Conservation (phyloP, 495 filamentous ascomycete genomes). For the Entonaema liquescens region DNA sequence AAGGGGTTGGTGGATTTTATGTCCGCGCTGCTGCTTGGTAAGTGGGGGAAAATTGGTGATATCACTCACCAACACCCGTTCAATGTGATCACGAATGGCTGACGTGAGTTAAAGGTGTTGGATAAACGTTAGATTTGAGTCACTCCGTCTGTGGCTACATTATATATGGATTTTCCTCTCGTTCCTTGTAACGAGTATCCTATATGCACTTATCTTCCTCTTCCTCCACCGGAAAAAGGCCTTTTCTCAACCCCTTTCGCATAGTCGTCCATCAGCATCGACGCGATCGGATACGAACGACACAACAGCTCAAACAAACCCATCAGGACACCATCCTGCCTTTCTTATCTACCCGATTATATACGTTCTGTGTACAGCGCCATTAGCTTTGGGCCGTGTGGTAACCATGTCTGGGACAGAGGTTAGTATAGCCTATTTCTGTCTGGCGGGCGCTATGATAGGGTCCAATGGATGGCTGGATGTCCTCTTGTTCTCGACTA, state of each 20-base stretch:
- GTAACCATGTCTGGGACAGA: constrained; percentile 65
- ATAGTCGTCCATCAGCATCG: constrained; percentile 13
- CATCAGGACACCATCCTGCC: constrained; percentile 63
- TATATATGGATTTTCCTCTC: constrained; percentile 83
- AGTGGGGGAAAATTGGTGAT: constrained; percentile 21
- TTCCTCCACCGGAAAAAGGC: constrained; percentile 54
- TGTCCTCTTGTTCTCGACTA: constrained; percentile 74
- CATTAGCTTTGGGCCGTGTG: constrained; percentile 75
- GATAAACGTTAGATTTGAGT: constrained; percentile 69
- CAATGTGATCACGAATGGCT: neutral
- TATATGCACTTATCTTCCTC: constrained; percentile 73
- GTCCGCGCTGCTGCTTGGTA: constrained; percentile 71
- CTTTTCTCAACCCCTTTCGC: constrained; percentile 14
- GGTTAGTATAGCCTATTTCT: constrained; percentile 68
- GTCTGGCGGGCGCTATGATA: constrained; percentile 74
- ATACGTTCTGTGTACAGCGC: constrained; percentile 75
- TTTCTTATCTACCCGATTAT: constrained; percentile 80
- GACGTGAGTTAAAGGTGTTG: constrained; percentile 62
- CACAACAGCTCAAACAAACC: constrained; percentile 13
- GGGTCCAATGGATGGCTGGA: constrained; percentile 79
- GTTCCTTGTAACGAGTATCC: constrained; percentile 67
- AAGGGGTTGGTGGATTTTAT: constrained; percentile 60
- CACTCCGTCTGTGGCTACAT: constrained; percentile 73
- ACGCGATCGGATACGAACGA: constrained; percentile 2
- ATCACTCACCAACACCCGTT: neutral